Base-by-base conservation (phyloP, 768 basidiomycete genomes). In the Collybia mongolica region DNA sequence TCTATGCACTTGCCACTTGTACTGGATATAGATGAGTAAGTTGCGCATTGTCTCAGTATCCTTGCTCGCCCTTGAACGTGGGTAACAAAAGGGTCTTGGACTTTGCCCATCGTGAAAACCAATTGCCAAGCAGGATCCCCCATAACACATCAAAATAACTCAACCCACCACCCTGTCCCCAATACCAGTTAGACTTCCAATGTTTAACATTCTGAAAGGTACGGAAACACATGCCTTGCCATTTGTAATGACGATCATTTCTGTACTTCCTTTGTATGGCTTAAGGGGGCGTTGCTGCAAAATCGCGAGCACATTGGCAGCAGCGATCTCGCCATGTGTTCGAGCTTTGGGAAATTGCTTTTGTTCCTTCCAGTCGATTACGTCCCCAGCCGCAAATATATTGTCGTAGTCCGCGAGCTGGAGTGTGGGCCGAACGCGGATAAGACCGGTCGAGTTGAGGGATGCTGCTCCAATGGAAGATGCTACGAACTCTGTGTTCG, bases 301-400 rank as follows among this genome's bases (percentile, higher is more conserved):
- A 48, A 77, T 60, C 23, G 65, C 64, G 0, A 80, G 38, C 14
- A 86, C 63, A 51, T 89, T 88, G 26, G 71, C 65, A 1, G 66
- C 71, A 23, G 80, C 70, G 29, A 86, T 54, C 1, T 46, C 54
- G 1, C 68, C 73, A 50, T 88, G 87, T 5, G 55, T 59, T 2
- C 46, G 19, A 0, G 69, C 66, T 60, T 88, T 87, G 14, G 59
- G 61, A 0, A 66, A 61, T 46, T 74, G 83, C 58, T 88, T 88
- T 63, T 86, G 81, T 62, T 87, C 86, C 1, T 68, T 51, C 74
- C 78, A 83, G 37, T 84, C 80, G 51, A 85, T 76, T 47, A 82
- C 72, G 59, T 90, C 87, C 2, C 88, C 87, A 6, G 68, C 73
- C 0, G 86, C 88, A 52, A 85, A 88, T 11, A 89, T 78, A 53